phyloP scores from a whole-genome alignment of 768 basidiomycete species.

The Phaeolepiota aurea region DNA sequence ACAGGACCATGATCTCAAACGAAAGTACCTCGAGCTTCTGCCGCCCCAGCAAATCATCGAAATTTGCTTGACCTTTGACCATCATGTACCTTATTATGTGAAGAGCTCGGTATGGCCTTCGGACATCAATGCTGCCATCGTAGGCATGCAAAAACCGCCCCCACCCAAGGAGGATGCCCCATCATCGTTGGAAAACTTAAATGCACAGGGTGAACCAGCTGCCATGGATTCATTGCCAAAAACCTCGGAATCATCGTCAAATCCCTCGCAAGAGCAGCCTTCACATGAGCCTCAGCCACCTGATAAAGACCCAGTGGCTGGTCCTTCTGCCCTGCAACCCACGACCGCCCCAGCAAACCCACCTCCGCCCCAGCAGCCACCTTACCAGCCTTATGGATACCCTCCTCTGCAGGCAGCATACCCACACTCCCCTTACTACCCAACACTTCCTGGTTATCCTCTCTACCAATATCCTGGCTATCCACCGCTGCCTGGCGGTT shows the following conservation, averaged over 20 bases:
- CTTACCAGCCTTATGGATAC: constrained; percentile 50
- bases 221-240: constrained; percentile 13
- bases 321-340: constrained; percentile 9
- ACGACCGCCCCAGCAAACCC: constrained; percentile 7
- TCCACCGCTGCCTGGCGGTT: too few relatives aligned
- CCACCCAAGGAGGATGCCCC: too few relatives aligned
- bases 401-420: constrained; percentile 42
- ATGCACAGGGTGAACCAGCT: constrained; percentile 5
- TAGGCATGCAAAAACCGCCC: constrained; percentile 33
- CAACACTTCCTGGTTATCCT: constrained; percentile 37
- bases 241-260: constrained; percentile 8
- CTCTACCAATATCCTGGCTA: constrained; percentile 33
- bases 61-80: constrained; percentile 65
- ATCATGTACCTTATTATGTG: constrained; percentile 57
- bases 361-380: constrained; percentile 32
- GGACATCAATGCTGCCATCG: constrained; percentile 59
- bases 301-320: constrained; percentile 16
- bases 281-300: constrained; percentile 18
- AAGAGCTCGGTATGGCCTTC: constrained; percentile 66
- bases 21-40: constrained; percentile 61
- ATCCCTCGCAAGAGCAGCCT: constrained; percentile 10
- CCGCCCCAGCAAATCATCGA: constrained; percentile 69
- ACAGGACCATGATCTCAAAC: constrained; percentile 58
- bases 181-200: constrained; percentile 12
- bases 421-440: constrained; percentile 62